Conservation (phyloP, 345 rosid genomes). For the Raphanus sativus region DNA sequence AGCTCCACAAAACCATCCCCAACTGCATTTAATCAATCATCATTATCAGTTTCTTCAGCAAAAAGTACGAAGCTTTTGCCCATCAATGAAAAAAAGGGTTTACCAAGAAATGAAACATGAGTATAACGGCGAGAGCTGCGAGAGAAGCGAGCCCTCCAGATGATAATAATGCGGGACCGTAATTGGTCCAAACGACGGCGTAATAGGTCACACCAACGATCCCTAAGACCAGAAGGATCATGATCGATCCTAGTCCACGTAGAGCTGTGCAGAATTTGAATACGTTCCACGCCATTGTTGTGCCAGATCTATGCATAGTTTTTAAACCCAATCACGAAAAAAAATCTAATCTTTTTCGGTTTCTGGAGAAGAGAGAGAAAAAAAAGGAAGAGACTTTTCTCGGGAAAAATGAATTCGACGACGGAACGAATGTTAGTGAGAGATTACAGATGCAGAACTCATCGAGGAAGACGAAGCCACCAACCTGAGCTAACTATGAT, state of each 20-base stretch:
- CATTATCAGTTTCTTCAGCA: neutral
- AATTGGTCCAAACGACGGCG: slow-evolving; percentile 84
- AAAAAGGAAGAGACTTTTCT: neutral
- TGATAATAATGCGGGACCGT: slow-evolving; percentile 71
- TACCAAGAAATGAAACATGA: slow-evolving; percentile 84
- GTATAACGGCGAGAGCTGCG: slow-evolving; percentile 53
- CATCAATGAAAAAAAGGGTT: slow-evolving; percentile 9
- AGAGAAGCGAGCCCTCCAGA: slow-evolving; percentile 66
- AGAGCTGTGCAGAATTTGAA: slow-evolving; percentile 93
- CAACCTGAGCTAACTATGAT: neutral
- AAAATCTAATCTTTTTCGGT: slow-evolving; percentile 10
- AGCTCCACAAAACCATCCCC: slow-evolving; percentile 93
- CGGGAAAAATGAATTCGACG: neutral
- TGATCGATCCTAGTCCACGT: slow-evolving; percentile 95
- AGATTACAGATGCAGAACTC: slow-evolving; percentile 13
- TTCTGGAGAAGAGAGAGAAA: neutral
- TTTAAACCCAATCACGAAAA: slow-evolving; percentile 11
- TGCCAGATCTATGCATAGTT: slow-evolving; percentile 94
- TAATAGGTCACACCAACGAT: slow-evolving; percentile 92
- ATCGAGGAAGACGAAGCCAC: slow-evolving; percentile 15
- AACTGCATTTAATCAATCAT: slow-evolving; percentile 44
- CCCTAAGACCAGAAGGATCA: slow-evolving; percentile 92
- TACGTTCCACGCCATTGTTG: slow-evolving; percentile 98
- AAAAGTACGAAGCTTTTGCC: slow-evolving; percentile 8
- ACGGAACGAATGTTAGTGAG: slow-evolving; percentile 19